Base-by-base conservation (phyloP, 1,139 yeast genomes). In the Taphrina deformans region DNA sequence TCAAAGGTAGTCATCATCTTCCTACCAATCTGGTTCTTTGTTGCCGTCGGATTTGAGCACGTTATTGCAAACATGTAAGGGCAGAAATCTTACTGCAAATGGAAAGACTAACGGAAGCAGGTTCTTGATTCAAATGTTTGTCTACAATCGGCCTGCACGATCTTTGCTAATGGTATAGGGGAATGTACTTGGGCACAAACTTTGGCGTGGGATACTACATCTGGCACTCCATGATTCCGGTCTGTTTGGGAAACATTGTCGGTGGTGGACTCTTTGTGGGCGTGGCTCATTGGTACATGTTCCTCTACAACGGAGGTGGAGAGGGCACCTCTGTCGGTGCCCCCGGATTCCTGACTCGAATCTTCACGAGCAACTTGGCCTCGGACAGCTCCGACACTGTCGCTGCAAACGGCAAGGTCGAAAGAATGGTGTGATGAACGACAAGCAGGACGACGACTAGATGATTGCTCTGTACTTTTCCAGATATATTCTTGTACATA, bases 1-100 rank as follows among this genome's bases (percentile, higher is more conserved):
- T 95, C 89, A 46, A 87, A 87, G 71, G 79, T 86, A 55, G 53
- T 87, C n/a, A 75, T 86, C 78, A 81, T 88, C 77, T 70, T 79
- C 6, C 73, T 88, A 26, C 95, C 96, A 0, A 79, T 88, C 12
- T 86, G 87, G 75, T 83, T 91, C 0, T 87, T 88, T 73, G 95
- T 87, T 7, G 71, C 85, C 1, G 78, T 86, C 78, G 95, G 95
- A 0, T 88, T 85, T 74, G 84, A 89, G 3, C 96, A 89, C 73
- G 84, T 84, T 1, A 90, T 89, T 9, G 96, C 96, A 0, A 96
- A 89, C 74, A 53, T 53, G 58, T 53, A 21, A 51, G 55, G 35
- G 26, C 21, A 3, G 12, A 7, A 5, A 1, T 1, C 33, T 26
- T 31, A 1, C 26, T 51, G 35, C 1, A 7, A 1, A 5, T 23